Base-by-base conservation (phyloP, 495 filamentous ascomycete species). In the Neurospora sp. region DNA sequence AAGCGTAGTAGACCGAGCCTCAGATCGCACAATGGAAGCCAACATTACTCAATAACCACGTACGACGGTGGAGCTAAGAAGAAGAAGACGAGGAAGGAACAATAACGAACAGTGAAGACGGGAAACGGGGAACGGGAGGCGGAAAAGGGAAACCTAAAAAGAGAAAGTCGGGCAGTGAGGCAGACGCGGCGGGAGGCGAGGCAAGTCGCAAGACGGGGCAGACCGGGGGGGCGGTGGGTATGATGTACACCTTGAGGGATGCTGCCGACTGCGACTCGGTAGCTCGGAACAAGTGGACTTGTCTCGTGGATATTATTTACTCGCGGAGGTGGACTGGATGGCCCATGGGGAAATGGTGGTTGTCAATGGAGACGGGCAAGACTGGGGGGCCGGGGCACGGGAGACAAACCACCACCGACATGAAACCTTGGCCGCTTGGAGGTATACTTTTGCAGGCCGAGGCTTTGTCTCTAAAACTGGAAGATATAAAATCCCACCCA, bases 1-100 rank as follows among this genome's bases (percentile, higher is more conserved):
- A 68, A 81, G 74, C 48, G 76, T 74, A 73, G 80, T 74, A 75
- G 79, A 82, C 78, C 79, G 78, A 74, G 78, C 76, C 76, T 78
- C 78, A 77, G 75, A 74, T 45, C 79, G 48, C 70, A 74, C 75
- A 72, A 79, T 74, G 59, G 74, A 70, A 74, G 78, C 70, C 73
- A 81, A 81, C 79, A 81, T 81, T 75, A 44, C 69, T 42, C 69
- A 35, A 45, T 31, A 44, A 31, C 69, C 39, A 44, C 69, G 39
- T 20, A 53, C 22, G 14, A 70, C 4, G 22, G 53, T 61, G 22
- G 53, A 61, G 53, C 53, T 61, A 16, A 6, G 31, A 70, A 70
- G 42, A 70, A 31, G 22, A 41, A 9, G 39, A 27, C 8, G 41
- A 40, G 16, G 61, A 72, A 16, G 9, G 18, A 72, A 69, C 40